phyloP scores from a whole-genome alignment of 345 rosid species.

The Kernera saxatilis region DNA sequence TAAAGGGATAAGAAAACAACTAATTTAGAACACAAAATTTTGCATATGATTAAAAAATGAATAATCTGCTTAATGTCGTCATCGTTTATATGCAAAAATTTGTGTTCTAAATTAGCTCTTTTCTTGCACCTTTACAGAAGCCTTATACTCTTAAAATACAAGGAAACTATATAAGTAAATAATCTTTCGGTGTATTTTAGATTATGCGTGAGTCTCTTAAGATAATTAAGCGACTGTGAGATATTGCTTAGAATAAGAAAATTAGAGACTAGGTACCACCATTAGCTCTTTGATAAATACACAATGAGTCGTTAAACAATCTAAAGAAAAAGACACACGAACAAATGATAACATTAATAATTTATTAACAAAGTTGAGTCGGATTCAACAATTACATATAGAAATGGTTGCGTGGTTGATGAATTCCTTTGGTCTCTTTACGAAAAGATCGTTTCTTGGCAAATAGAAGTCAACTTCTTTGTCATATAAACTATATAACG shows the following conservation, averaged over 20 bases:
- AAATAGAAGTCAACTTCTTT: slow-evolving; percentile 3
- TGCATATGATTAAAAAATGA: too few relatives aligned
- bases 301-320: background rate
- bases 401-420: slow-evolving; percentile 19
- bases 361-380: background rate
- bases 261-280: background rate
- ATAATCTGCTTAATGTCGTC: too few relatives aligned
- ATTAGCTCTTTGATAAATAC: background rate
- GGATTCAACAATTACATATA: background rate
- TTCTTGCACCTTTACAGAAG: background rate
- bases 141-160: background rate
- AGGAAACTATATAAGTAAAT: background rate
- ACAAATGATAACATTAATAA: slow-evolving; percentile 1
- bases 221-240: background rate
- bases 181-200: background rate
- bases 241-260: background rate
- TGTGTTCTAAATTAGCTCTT: too few relatives aligned
- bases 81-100: too few relatives aligned
- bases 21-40: too few relatives aligned
- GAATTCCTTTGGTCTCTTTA: background rate
- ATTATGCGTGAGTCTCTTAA: background rate
- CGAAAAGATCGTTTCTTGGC: background rate
- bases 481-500: background rate
- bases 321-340: slow-evolving; percentile 9
- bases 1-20: too few relatives aligned